Evolutionary conservation across 208 protist species (phyloP), one percentile per base, ranked within the genome.

Genomic region (Wallacemonas sp.): DNA sequence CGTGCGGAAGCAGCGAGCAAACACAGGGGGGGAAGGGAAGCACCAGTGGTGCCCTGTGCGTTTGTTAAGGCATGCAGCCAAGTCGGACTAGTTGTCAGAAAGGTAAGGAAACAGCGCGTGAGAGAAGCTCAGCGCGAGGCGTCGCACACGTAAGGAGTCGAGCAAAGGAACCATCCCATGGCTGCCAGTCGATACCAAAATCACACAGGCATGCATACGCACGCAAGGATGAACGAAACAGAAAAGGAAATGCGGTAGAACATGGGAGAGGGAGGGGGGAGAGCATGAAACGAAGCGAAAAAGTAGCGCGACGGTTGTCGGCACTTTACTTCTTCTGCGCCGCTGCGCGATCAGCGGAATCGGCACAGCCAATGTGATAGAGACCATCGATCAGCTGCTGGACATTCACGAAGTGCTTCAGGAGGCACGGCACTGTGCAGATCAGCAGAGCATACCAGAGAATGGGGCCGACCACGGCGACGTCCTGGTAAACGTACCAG

Each of bases 341-440:
- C 14, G 8, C 74, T 11, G 9, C 27, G 21, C 80, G 80, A 58
- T 89, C 79, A 65, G 83, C 41, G 5, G 80, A 86, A 47, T 97
- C 93, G 21, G 77, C 62, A 38, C 78, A 73, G 30, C 76, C 85
- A 34, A 97, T 86, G 70, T 94, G 85, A 54, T 95, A 92, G 39
- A 96, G 80, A 0, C 78, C 79, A 52, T 94, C 82, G 21, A 95
- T 58, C 16, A 98, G 74, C 76, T 98, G 94, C 72, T 96, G 83
- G 43, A 94, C 83, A 69, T 96, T 97, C 27, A 95, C 90, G 4
- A 94, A 61, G 72, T 98, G 94, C 74, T 98, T 98, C 34, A 92
- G 41, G 11, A 80, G 41, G 62, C 74, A 89, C 57, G 84, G 81
- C 14, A 83, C 41, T 11, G 74, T 72, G 61, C 74, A 83, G 16